Evolutionary conservation across 331 rosid genomes (phyloP), one percentile per base, ranked within the genome.

Genomic region (Quercus tomentella): DNA sequence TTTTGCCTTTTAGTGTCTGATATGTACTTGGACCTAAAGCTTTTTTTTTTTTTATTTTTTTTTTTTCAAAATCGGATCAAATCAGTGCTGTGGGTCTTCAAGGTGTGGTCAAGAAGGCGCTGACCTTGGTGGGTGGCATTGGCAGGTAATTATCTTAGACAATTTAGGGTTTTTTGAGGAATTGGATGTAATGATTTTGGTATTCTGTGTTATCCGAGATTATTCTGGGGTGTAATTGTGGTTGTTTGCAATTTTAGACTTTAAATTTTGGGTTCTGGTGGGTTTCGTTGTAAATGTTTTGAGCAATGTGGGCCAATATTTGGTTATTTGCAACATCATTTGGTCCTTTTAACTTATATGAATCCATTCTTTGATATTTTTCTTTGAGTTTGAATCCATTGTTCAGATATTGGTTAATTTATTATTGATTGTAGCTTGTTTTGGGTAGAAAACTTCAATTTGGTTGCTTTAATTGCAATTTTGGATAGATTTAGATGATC

Each of bases 51-150:
- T 0, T 0, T 6, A 1, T 1, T 1, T 0, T 0, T 7, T 7
- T 0, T 7, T 7, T 2, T 2, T 7, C 3, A 0, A 37, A 37
- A 37, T 37, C 11, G 45, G 11, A 37, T 37, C 45, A 96, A 93
- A 85, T 96, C 98, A 8, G 99, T 93, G 11, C 99, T 25, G 98
- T 96, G 54, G 99, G 98, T 75, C 94, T 96, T 4, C 98, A 86
- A 80, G 99, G 99, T 7, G 99, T 96, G 18, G 98, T 96, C 56
- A 96, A 96, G 87, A 96, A 96, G 84, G 99, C 43, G 97, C 93
- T 55, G 99, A 96, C 2, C 78, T 93, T 12, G 99, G 99, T 45
- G 99, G 98, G 0, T 96, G 99, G 99, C 99, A 93, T 91, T 96
- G 98, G 98, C 99, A 93, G 92, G 99, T 96, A 90, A 83, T 22